phyloP scores from a whole-genome alignment of 2,329 filamentous ascomycete species.

The Colletotrichum falcatum region DNA sequence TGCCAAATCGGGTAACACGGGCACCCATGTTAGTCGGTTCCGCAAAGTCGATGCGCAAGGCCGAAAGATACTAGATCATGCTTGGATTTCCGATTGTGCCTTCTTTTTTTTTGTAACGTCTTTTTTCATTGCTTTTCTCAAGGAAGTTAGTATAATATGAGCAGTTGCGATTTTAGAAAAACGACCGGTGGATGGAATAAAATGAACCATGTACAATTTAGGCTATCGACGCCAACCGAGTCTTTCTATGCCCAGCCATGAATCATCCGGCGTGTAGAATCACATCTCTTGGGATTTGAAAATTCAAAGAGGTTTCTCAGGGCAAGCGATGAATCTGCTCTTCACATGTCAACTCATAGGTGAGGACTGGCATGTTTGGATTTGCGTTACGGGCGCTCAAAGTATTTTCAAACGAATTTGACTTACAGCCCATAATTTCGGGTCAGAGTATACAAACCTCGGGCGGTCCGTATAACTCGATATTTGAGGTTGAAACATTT shows the following conservation, averaged over 20 bases:
- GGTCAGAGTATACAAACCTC: neutral
- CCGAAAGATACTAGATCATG: neutral
- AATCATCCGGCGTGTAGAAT: too few relatives aligned
- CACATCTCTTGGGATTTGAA: too few relatives aligned
- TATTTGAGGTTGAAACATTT: neutral
- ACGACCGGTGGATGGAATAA: accelerated
- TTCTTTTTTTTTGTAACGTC: too few relatives aligned
- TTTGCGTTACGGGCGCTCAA: neutral
- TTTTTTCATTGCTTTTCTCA: neutral
- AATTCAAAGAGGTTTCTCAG: too few relatives aligned
- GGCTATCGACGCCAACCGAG: accelerated
- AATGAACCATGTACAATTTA: neutral
- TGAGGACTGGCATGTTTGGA: neutral
- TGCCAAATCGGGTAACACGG: neutral
- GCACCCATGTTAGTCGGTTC: neutral
- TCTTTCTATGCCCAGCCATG: neutral
- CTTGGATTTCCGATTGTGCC: neutral
- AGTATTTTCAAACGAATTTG: neutral
- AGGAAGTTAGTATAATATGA: too few relatives aligned
- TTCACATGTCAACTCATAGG: neutral
- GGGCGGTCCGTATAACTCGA: neutral
- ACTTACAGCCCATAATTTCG: neutral
- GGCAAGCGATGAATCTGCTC: neutral
- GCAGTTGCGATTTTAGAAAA: neutral
- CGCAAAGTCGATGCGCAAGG: neutral